These are phyloP conservation scores for Penicillium lagena DNA, from an alignment of 495 filamentous ascomycete genomes.

Conservation along the genomic window DNA sequence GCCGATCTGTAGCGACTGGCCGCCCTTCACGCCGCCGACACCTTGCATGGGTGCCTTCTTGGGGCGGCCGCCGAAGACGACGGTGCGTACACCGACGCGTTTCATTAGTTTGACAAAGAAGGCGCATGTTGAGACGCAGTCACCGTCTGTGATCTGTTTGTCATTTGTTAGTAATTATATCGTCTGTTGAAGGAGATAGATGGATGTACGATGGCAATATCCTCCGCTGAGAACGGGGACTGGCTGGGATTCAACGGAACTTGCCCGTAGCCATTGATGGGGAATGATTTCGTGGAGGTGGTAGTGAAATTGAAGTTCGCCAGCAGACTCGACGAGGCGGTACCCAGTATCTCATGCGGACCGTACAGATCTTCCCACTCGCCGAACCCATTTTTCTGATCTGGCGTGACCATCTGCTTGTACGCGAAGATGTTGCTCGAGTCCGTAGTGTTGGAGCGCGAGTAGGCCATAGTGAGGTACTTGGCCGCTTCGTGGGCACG, in stretches of 20 bases:
- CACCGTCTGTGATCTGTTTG: slow-evolving; percentile 45
- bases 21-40: slow-evolving; percentile 54
- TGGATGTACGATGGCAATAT: slow-evolving; percentile 40
- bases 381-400: slow-evolving; percentile 31
- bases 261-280: slow-evolving; percentile 35
- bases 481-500: slow-evolving; percentile 36
- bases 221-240: slow-evolving; percentile 36
- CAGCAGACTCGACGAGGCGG: slow-evolving; percentile 37
- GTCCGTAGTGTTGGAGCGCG: slow-evolving; percentile 6
- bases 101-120: slow-evolving; percentile 52
- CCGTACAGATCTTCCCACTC: slow-evolving; percentile 51
- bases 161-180: neutral
- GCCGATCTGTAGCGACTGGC: slow-evolving; percentile 18
- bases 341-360: slow-evolving; percentile 30
- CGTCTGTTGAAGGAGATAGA: neutral
- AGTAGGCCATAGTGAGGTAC: slow-evolving; percentile 30
- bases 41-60: slow-evolving; percentile 53
- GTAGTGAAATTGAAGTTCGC: slow-evolving; percentile 45
- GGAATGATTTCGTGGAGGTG: slow-evolving; percentile 23
- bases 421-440: slow-evolving; percentile 14
- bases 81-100: slow-evolving; percentile 50
- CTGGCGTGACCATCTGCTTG: slow-evolving; percentile 13
- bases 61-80: slow-evolving; percentile 57
- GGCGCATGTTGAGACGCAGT: slow-evolving; percentile 60
- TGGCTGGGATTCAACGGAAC: slow-evolving; percentile 20